Percentiles rank a stretch among this genome's conserved stretches.
These are phyloP conservation scores for Brassica carinata DNA, from an alignment of 345 rosid species.

Conservation along the genomic window DNA sequence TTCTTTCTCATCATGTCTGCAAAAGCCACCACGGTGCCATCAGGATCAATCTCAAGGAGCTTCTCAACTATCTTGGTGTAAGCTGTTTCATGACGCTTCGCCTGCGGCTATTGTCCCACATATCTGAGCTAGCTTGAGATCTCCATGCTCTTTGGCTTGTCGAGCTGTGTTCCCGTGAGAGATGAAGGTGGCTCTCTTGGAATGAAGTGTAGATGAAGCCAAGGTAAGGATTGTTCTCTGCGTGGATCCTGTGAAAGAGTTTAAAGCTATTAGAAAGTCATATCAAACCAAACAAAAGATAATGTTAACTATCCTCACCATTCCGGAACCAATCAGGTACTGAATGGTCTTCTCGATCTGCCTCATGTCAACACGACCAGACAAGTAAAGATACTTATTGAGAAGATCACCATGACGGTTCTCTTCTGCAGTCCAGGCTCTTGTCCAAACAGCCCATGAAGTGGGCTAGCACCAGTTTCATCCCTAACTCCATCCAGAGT, in stretches of 20 bases:
- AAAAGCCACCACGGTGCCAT: conserved; percentile 68
- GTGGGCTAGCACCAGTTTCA: conserved; percentile 82
- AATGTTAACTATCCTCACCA: conserved; percentile 44
- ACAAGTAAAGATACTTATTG: conserved; percentile 63
- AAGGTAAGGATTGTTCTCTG: conserved; percentile 81
- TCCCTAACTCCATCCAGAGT: conserved; percentile 78
- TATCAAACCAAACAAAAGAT: neutral
- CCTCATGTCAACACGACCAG: conserved; percentile 65
- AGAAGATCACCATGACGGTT: conserved; percentile 70
- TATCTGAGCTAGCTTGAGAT: conserved; percentile 76
- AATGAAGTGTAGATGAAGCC: conserved; percentile 94
- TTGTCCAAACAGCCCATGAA: conserved; percentile 72
- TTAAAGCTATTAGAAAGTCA: neutral
- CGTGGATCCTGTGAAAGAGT: conserved; percentile 62
- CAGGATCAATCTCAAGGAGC: conserved; percentile 86
- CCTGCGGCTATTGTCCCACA: conserved; percentile 90
- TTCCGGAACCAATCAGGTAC: conserved; percentile 68
- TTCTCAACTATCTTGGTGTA: conserved; percentile 87
- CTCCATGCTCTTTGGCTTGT: conserved; percentile 84
- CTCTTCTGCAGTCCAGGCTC: conserved; percentile 74
- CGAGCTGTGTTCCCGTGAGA: conserved; percentile 96
- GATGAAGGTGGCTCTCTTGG: conserved; percentile 97
- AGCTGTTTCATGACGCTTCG: conserved; percentile 94
- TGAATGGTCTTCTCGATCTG: conserved; percentile 70
- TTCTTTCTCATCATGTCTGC: conserved; percentile 98